These are phyloP conservation scores for Agaricus sinodeliciosus DNA, from an alignment of 768 basidiomycete species.

Conservation along the genomic window DNA sequence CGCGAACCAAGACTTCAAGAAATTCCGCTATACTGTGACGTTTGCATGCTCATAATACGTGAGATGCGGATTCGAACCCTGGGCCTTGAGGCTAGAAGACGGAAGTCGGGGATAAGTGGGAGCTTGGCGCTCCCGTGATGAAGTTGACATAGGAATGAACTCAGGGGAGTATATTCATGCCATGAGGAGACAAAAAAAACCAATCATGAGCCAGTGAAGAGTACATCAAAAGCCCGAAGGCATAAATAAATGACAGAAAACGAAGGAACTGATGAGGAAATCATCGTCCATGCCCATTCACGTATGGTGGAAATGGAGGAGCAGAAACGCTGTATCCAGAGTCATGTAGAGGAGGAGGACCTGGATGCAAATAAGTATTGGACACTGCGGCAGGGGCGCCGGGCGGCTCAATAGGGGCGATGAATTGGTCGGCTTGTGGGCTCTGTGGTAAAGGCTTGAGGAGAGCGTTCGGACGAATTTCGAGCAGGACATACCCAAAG, in stretches of 20 bases:
- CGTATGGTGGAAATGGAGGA: conserved; percentile 1
- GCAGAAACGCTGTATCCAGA: conserved; percentile 3
- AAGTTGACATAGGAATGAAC: not conserved
- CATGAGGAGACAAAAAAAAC: conserved; percentile 1
- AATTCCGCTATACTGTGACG: not conserved
- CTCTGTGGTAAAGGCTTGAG: not conserved
- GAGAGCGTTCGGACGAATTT: not conserved
- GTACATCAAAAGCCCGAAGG: conserved; percentile 13
- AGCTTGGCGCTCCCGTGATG: not conserved
- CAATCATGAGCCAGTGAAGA: conserved; percentile 2
- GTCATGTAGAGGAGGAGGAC: not conserved
- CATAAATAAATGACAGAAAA: not conserved
- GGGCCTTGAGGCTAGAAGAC: not conserved
- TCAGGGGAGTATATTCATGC: not conserved
- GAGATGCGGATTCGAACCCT: not conserved
- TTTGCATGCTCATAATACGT: not conserved
- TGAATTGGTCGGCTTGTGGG: conserved; percentile 5
- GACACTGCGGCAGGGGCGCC: not conserved
- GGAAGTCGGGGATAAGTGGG: not conserved
- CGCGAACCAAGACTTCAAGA: not conserved
- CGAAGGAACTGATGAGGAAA: not conserved
- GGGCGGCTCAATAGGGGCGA: not conserved
- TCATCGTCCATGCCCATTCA: conserved; percentile 10
- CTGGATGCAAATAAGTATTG: not conserved
- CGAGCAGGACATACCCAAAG: conserved; percentile 21